Conservation (phyloP, 257 asterid species). For the Solanum sparsipilum region DNA sequence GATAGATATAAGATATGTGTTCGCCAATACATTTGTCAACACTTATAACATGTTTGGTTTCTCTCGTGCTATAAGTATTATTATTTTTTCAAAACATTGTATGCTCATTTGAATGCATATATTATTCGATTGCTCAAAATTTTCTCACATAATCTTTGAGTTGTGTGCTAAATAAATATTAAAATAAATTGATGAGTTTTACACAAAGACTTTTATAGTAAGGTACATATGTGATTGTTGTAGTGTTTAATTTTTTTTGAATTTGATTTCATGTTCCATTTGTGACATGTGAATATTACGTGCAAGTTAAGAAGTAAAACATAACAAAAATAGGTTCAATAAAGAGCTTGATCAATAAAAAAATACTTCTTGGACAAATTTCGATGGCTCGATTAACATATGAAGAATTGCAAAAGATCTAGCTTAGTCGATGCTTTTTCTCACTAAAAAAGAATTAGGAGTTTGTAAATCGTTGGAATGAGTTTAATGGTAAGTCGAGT, state of each 20-base stretch:
- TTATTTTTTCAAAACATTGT: too few relatives aligned
- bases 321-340: neutral
- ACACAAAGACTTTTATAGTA: neutral
- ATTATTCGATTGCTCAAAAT: neutral
- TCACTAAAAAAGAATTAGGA: too few relatives aligned
- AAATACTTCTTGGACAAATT: neutral
- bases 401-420: neutral
- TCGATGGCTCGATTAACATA: neutral
- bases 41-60: neutral
- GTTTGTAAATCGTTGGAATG: too few relatives aligned
- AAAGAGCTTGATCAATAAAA: neutral
- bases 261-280: too few relatives aligned
- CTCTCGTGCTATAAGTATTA: neutral
- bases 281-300: too few relatives aligned
- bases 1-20: too few relatives aligned
- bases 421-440: neutral
- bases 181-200: too few relatives aligned
- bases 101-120: neutral
- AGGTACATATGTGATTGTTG: neutral
- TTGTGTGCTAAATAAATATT: neutral
- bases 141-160: neutral
- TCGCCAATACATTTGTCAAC: neutral
- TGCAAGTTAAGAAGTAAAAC: neutral
- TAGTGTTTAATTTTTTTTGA: neutral
- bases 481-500: too few relatives aligned